Evolutionary conservation across 257 asterid species (phyloP).

Genomic region (Echium plantagineum): DNA sequence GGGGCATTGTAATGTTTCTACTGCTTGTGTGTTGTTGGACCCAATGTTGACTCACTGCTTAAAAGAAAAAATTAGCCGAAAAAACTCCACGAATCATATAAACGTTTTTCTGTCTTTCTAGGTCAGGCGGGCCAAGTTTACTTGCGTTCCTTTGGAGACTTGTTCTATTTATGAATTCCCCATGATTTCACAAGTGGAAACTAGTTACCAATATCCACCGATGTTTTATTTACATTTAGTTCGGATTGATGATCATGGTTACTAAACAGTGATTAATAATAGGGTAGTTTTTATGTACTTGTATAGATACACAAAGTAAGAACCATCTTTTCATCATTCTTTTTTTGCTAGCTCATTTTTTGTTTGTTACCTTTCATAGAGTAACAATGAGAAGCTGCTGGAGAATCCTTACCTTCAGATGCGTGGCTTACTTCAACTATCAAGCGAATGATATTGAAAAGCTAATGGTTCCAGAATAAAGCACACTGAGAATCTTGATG

Average conservation of each 20-base stretch:
- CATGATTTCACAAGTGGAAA: background rate
- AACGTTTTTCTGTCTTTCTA: background rate
- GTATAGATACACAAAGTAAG: background rate
- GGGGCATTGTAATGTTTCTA: background rate
- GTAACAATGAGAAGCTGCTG: constrained; percentile 98
- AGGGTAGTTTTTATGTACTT: background rate
- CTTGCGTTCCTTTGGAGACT: background rate
- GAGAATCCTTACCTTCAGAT: constrained; percentile 99
- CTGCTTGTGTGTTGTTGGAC: background rate
- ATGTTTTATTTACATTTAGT: background rate
- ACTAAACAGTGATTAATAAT: background rate
- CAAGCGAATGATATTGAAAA: constrained; percentile 36
- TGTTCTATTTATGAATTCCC: background rate
- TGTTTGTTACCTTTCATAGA: constrained; percentile 44
- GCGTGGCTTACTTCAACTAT: constrained; percentile 91
- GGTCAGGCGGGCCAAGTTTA: background rate
- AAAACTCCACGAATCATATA: background rate
- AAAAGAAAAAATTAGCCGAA: background rate
- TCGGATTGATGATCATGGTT: background rate
- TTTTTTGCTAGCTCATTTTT: constrained; percentile 13
- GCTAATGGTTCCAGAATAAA: constrained; percentile 11
- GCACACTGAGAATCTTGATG: constrained; percentile 9
- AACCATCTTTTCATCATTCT: constrained; percentile 6
- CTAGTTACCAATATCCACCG: too few relatives aligned
- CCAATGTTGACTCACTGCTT: background rate